Conservation (phyloP, 495 filamentous ascomycete species). For the Trichocladium antarcticum region DNA sequence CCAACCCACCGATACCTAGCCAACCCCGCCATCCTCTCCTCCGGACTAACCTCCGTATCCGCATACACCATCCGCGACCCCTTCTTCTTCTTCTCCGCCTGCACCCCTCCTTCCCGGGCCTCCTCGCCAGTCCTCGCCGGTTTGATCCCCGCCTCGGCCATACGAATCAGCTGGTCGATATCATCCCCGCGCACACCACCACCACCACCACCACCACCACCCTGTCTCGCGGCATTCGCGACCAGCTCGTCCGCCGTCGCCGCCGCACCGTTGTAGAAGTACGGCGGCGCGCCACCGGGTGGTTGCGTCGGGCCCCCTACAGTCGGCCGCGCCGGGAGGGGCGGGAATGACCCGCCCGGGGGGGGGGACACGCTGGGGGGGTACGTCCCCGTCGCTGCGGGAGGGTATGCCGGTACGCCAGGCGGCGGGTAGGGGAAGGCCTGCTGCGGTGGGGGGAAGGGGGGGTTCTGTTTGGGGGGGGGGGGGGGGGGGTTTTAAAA, state of each 20-base stretch:
- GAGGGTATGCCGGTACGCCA: slow-evolving; percentile 16
- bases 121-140: slow-evolving; percentile 25
- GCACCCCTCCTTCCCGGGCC: neutral
- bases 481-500: no score
- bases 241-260: slow-evolving; percentile 55
- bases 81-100: slow-evolving; percentile 52
- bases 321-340: no score
- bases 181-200: slow-evolving; percentile 28
- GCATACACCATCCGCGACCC: slow-evolving; percentile 62
- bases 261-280: slow-evolving; percentile 23
- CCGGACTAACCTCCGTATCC: slow-evolving; percentile 66
- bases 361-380: slow-evolving; percentile 12
- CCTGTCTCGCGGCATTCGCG: slow-evolving; percentile 36
- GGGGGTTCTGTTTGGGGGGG: slow-evolving; percentile 26
- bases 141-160: slow-evolving; percentile 47
- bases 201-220: neutral
- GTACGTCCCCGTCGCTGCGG: slow-evolving; percentile 16
- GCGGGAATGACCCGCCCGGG: no score
- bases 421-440: slow-evolving; percentile 26
- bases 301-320: slow-evolving; percentile 1
- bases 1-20: slow-evolving; percentile 57
- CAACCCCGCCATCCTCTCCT: slow-evolving; percentile 75
- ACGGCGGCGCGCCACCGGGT: slow-evolving; percentile 14
- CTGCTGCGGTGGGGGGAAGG: slow-evolving; percentile 35
- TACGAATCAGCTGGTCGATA: slow-evolving; percentile 47